Percentiles rank a stretch among this genome's conserved stretches.
phyloP scores from a whole-genome alignment of 352 stramenopile species.

The Globisporangium abappressorium region DNA sequence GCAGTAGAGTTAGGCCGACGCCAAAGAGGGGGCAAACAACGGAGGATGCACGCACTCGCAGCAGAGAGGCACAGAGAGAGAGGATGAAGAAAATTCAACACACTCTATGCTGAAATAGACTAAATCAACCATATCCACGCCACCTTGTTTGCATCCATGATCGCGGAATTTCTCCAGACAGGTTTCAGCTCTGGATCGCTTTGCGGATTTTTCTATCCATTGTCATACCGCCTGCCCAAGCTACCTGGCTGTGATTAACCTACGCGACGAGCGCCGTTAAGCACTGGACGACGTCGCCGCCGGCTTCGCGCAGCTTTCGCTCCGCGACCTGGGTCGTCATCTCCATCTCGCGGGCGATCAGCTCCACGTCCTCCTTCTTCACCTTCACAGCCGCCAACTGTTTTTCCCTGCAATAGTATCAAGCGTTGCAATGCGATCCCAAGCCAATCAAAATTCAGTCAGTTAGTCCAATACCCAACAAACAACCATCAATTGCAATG shows the following conservation, averaged over 20 bases:
- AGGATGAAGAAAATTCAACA: neutral
- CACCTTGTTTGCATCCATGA: neutral
- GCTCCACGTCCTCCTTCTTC: conserved; percentile 75
- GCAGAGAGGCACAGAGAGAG: neutral
- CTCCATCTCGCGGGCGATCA: conserved; percentile 80
- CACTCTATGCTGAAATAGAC: conserved; percentile 12
- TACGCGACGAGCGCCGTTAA: conserved; percentile 56
- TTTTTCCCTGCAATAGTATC: conserved; percentile 45
- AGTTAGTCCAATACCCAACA: neutral
- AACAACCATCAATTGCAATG: neutral
- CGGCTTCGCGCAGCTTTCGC: conserved; percentile 78
- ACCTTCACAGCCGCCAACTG: conserved; percentile 79
- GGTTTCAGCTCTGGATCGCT: neutral
- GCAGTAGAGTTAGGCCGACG: neutral
- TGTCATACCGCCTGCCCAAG: neutral
- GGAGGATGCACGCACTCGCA: neutral
- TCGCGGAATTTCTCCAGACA: neutral
- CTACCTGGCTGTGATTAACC: neutral
- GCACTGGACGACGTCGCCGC: conserved; percentile 69
- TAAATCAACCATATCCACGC: conserved; percentile 1
- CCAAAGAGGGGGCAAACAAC: neutral
- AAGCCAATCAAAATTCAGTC: neutral
- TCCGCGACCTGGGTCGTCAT: conserved; percentile 69
- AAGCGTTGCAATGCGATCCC: neutral
- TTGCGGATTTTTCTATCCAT: neutral